Evolutionary conservation across 495 filamentous ascomycete species (phyloP).

Genomic region (Daldinia loculata): DNA sequence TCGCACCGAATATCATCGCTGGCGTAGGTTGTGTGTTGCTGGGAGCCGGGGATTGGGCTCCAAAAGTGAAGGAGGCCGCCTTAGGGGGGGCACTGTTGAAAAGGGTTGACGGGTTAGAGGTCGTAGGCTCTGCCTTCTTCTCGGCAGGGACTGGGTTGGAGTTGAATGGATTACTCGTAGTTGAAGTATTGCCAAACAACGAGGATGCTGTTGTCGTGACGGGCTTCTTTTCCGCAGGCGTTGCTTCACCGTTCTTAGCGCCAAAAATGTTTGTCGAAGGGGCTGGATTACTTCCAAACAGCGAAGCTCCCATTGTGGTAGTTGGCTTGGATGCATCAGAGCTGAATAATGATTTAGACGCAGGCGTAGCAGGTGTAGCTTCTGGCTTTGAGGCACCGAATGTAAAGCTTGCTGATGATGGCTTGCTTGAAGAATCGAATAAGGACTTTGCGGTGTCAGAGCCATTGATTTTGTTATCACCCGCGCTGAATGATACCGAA

Average conservation of each 20-base stretch:
- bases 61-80: conserved; percentile 40
- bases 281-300: conserved; percentile 45
- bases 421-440: conserved; percentile 33
- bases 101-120: conserved; percentile 31
- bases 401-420: conserved; percentile 46
- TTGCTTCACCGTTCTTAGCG: conserved; percentile 44
- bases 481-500: conserved; percentile 16
- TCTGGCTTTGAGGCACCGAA: conserved; percentile 42
- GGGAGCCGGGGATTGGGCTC: conserved; percentile 19
- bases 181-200: conserved; percentile 44
- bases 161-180: conserved; percentile 22
- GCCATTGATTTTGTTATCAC: conserved; percentile 22
- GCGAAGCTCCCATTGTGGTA: conserved; percentile 18
- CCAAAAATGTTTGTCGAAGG: conserved; percentile 19
- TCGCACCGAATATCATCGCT: conserved; percentile 31
- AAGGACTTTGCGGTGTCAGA: conserved; percentile 32
- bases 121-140: conserved; percentile 36
- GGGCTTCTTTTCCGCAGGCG: conserved; percentile 40
- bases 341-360: conserved; percentile 46
- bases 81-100: conserved; percentile 30
- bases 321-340: conserved; percentile 32
- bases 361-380: conserved; percentile 4
- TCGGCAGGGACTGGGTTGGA: conserved; percentile 41
- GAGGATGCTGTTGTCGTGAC: conserved; percentile 16
- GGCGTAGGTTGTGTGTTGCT: conserved; percentile 20